These are phyloP conservation scores for Crepidotus variabilis DNA, from an alignment of 768 basidiomycete species.

Conservation along the genomic window DNA sequence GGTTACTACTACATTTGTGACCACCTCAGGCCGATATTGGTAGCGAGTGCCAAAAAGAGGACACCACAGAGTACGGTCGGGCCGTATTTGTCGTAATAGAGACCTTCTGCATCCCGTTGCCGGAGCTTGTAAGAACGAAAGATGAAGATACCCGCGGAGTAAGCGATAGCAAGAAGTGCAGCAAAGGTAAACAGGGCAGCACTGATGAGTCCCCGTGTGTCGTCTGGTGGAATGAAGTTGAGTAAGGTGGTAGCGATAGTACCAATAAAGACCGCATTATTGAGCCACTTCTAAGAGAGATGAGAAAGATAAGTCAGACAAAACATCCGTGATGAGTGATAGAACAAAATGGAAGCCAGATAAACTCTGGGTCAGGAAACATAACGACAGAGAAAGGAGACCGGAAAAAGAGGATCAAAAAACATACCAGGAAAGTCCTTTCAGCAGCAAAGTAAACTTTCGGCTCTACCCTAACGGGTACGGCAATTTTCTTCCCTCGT, in stretches of 20 bases:
- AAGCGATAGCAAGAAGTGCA: constrained; percentile 86
- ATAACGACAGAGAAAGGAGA: not conserved
- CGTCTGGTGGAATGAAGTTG: constrained; percentile 75
- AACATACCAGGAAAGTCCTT: constrained; percentile 85
- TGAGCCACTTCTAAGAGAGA: constrained; percentile 81
- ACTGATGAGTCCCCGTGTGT: constrained; percentile 77
- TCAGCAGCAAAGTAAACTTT: constrained; percentile 98
- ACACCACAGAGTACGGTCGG: constrained; percentile 72
- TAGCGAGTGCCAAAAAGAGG: constrained; percentile 63
- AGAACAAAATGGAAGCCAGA: not conserved
- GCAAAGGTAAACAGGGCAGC: constrained; percentile 86
- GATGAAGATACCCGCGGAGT: constrained; percentile 78
- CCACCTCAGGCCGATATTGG: constrained; percentile 71
- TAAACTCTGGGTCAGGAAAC: constrained; percentile 3
- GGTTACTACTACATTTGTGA: constrained; percentile 42
- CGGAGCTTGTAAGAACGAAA: constrained; percentile 71
- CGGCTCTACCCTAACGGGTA: constrained; percentile 95
- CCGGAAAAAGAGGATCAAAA: constrained; percentile 4
- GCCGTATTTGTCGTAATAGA: constrained; percentile 90
- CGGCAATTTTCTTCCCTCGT: constrained; percentile 82
- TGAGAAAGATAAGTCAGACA: constrained; percentile 1
- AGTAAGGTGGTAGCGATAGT: constrained; percentile 87
- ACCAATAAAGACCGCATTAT: constrained; percentile 83
- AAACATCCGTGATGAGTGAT: not conserved
- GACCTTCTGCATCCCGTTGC: constrained; percentile 65